These are phyloP conservation scores for Citrus trifoliata DNA, from an alignment of 345 rosid species.

Conservation along the genomic window DNA sequence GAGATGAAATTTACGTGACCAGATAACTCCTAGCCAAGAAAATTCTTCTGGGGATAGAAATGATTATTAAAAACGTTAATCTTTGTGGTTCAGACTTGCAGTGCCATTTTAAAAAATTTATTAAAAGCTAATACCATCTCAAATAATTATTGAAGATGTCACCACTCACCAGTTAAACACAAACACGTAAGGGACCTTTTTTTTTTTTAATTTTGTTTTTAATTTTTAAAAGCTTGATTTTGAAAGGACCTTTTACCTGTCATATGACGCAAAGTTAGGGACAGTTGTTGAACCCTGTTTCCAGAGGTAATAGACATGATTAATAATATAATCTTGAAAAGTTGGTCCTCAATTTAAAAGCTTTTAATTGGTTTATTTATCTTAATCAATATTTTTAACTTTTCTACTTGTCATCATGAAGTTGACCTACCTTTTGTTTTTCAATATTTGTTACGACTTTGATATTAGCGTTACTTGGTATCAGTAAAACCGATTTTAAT, in stretches of 20 bases:
- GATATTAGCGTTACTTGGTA: not conserved
- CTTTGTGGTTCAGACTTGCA: not conserved
- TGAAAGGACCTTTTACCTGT: slow-evolving; percentile 8
- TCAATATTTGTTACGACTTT: not conserved
- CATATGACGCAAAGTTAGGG: not conserved
- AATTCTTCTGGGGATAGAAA: not conserved
- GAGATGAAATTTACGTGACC: not conserved
- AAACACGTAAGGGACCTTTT: not conserved
- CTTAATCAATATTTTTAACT: not conserved
- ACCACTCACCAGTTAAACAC: not conserved
- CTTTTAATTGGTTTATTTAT: not conserved
- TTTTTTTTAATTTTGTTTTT: not conserved
- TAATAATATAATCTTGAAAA: not conserved
- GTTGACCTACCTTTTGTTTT: not conserved
- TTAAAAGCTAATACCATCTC: not conserved
- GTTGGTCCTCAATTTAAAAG: not conserved
- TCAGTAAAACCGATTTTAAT: not conserved
- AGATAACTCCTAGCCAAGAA: not conserved
- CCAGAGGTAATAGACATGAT: not conserved
- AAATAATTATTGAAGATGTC: not conserved
- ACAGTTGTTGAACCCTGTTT: not conserved
- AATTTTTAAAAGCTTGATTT: not conserved
- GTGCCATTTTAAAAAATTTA: not conserved
- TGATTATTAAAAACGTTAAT: not conserved
- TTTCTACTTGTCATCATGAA: not conserved